Percentiles rank a stretch among this genome's conserved stretches.
Conservation (phyloP, 2,329 filamentous ascomycete genomes). For the Didymella exigua region DNA sequence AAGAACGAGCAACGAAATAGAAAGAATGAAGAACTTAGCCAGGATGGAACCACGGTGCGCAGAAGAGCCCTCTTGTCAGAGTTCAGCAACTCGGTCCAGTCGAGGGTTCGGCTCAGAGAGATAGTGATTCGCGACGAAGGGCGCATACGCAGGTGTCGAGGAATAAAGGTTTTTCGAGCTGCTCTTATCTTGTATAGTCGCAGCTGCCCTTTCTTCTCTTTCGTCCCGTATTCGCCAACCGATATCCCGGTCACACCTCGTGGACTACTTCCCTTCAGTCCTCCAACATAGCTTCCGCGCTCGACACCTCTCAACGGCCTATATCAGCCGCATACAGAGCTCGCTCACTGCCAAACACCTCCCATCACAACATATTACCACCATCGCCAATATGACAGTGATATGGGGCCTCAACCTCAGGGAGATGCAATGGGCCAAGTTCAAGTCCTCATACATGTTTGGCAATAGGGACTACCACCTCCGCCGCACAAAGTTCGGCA, state of each 20-base stretch:
- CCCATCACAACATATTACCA: background rate
- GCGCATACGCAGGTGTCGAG: constrained; percentile 8
- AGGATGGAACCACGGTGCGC: no score
- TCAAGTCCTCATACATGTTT: constrained; percentile 63
- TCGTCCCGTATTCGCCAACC: background rate
- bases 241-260: background rate
- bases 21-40: no score
- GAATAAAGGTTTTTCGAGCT: background rate
- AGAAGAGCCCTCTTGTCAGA: no score
- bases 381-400: constrained; percentile 44
- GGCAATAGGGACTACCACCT: constrained; percentile 60
- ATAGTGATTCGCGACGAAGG: constrained; percentile 4
- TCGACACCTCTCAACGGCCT: background rate
- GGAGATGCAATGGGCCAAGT: constrained; percentile 64
- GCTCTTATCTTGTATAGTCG: background rate
- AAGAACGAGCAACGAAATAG: no score
- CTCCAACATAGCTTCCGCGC: background rate
- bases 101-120: no score
- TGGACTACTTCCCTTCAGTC: background rate
- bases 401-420: constrained; percentile 64
- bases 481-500: constrained; percentile 63
- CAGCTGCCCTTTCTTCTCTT: background rate
- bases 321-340: background rate
- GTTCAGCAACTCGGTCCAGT: no score
- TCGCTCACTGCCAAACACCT: background rate